Conservation (phyloP, 2,329 filamentous ascomycete species). For the Teratosphaeria nubilosa region DNA sequence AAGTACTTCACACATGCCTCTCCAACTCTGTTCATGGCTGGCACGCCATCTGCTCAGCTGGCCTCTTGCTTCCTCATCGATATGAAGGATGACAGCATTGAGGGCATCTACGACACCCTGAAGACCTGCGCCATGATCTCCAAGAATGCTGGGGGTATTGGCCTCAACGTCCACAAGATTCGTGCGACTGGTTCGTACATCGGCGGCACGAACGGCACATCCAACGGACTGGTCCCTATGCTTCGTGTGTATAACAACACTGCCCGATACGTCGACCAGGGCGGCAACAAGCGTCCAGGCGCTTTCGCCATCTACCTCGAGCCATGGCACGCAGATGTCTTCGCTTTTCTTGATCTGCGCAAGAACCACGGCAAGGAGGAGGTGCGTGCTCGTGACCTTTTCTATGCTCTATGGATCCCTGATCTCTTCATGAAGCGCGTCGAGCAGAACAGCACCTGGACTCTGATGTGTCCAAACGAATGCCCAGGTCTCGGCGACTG, state of each 20-base stretch:
- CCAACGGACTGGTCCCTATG: conserved; percentile 96
- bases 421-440: conserved; percentile 99
- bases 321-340: conserved; percentile 97
- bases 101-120: conserved; percentile 96
- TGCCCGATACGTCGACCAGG: conserved; percentile 95
- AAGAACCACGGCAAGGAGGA: conserved; percentile 99
- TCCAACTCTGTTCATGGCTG: conserved; percentile 94
- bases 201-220: conserved; percentile 93
- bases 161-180: conserved; percentile 91
- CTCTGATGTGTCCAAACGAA: conserved; percentile 95
- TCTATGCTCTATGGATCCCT: conserved; percentile 96
- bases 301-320: conserved; percentile 98
- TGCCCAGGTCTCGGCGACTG: conserved; percentile 90
- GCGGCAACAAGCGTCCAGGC: conserved; percentile 97
- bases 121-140: conserved; percentile 99
- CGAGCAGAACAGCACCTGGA: conserved; percentile 93
- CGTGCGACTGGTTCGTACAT: conserved; percentile 97
- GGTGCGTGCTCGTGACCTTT: conserved; percentile 89
- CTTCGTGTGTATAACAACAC: conserved; percentile 99
- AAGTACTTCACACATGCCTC: conserved; percentile 99
- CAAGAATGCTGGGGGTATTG: conserved; percentile 97
- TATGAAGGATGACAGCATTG: conserved; percentile 99
- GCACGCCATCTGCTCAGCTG: conserved; percentile 86
- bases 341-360: conserved; percentile 91
- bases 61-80: conserved; percentile 98